Base-by-base conservation (phyloP, 1,284 basidiomycete species). In the Exobasidium rhododendri region DNA sequence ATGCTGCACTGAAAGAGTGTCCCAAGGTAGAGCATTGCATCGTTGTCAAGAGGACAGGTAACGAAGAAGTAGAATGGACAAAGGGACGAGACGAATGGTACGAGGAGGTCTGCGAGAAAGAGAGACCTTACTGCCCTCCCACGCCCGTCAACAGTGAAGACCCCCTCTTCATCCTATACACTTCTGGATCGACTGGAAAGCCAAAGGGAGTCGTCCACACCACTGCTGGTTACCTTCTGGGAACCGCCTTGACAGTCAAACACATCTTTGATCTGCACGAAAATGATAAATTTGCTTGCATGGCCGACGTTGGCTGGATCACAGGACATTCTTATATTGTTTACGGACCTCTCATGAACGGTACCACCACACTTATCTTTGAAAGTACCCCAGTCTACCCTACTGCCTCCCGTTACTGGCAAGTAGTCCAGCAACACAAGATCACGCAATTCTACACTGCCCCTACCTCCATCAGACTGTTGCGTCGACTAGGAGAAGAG, bases 301-400 rank as follows among this genome's bases (percentile, higher is more conserved):
- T 97, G 94, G 94, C 94, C 66, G 94, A 98, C 80, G 86, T 98
- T 61, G 94, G 94, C 74, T 98, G 94, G 94, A 97, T 98, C 82
- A 98, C 94, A 3, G 94, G 94, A 43, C 94, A 97, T 83, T 91
- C 91, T 11, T 93, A 97, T 84, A 97, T 97, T 80, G 86, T 97
- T 70, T 98, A 97, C 81, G 94, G 96, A 24, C 96, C 96, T 3
- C 86, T 97, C 63, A 84, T 86, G 63, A 91, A 92, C 80, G 94
- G 94, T 67, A 89, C 92, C 54, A 86, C 92, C 14, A 97, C 94
- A 22, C 90, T 88, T 69, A 88, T 97, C 63, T 97, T 97, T 82
- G 96, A 97, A 83, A 92, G 90, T 47, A 98, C 96, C 2, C 94
- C 94, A 40, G 88, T 97, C 69, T 97, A 97, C 84, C 94, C 94